Percentiles rank a stretch among this genome's conserved stretches.
Evolutionary conservation across 495 filamentous ascomycete genomes (phyloP).

Genomic region (Penicillium taxi): DNA sequence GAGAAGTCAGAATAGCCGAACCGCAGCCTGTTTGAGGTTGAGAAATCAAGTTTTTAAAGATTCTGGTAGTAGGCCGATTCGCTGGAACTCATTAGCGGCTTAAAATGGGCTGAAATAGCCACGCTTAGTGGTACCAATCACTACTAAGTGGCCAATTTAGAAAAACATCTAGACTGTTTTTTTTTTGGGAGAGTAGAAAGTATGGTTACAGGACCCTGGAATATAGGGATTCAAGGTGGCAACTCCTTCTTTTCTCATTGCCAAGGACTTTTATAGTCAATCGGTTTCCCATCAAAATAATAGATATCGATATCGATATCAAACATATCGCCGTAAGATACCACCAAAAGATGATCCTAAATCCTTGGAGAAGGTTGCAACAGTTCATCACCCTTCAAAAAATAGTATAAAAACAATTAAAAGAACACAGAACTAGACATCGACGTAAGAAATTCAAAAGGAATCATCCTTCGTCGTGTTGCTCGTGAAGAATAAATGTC

Average conservation of each 20-base stretch:
- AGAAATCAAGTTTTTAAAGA: too few species aligned
- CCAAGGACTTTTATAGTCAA: not conserved
- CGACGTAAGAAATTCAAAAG: conserved; percentile 16
- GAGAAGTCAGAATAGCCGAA: too few species aligned
- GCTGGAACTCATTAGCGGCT: too few species aligned
- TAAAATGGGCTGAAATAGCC: too few species aligned
- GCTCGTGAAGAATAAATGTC: conserved; percentile 24
- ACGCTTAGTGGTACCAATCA: too few species aligned
- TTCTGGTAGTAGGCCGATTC: too few species aligned
- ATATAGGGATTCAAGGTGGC: not conserved
- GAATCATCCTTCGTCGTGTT: conserved; percentile 25
- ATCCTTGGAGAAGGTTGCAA: conserved; percentile 3
- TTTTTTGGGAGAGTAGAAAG: too few species aligned
- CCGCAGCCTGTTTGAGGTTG: too few species aligned
- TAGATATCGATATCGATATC: not conserved
- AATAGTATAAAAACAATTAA: conserved; percentile 21
- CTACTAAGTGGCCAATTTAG: too few species aligned
- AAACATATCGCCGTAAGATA: not conserved
- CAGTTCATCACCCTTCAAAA: conserved; percentile 20
- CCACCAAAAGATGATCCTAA: not conserved
- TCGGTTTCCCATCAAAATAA: not conserved
- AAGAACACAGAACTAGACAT: conserved; percentile 21
- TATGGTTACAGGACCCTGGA: conserved; percentile 25
- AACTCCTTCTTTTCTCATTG: not conserved
- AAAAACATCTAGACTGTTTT: too few species aligned